Evolutionary conservation across 345 rosid species (phyloP).

Genomic region (Acer negundo): DNA sequence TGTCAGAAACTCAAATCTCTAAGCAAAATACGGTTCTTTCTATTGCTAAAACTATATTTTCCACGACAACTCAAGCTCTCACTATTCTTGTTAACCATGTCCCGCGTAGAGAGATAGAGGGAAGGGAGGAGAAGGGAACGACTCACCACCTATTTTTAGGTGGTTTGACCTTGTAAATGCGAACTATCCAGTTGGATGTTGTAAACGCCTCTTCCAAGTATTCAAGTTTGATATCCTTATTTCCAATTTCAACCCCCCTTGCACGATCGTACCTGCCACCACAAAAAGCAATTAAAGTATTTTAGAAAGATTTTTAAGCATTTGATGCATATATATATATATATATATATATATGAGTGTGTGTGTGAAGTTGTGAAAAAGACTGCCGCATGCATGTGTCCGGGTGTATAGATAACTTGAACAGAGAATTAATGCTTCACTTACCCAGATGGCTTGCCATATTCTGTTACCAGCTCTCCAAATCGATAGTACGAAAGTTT

Average conservation of each 20-base stretch:
- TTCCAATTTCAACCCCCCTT: conserved; percentile 96
- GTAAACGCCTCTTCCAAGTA: conserved; percentile 97
- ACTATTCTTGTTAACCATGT: background rate
- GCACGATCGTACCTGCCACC: conserved; percentile 87
- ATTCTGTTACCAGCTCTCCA: conserved; percentile 93
- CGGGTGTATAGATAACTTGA: background rate
- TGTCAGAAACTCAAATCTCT: conserved; percentile 21
- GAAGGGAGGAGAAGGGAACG: background rate
- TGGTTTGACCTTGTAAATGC: conserved; percentile 95
- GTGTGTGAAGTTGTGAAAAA: background rate
- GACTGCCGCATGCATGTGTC: background rate
- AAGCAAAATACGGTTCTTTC: conserved; percentile 17
- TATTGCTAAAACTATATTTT: conserved; percentile 22
- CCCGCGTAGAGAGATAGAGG: background rate
- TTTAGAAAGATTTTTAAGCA: conserved; percentile 1
- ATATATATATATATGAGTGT: background rate
- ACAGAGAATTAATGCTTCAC: conserved; percentile 25
- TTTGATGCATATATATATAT: background rate
- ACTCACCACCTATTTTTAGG: conserved; percentile 90
- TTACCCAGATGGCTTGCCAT: conserved; percentile 94
- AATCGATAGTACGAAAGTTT: conserved; percentile 94
- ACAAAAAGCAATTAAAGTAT: conserved; percentile 15
- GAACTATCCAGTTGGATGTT: conserved; percentile 96
- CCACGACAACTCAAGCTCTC: conserved; percentile 3
- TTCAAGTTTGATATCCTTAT: conserved; percentile 88